Conservation (phyloP, 768 basidiomycete genomes). For the Pilatotrama ljubarskyi region DNA sequence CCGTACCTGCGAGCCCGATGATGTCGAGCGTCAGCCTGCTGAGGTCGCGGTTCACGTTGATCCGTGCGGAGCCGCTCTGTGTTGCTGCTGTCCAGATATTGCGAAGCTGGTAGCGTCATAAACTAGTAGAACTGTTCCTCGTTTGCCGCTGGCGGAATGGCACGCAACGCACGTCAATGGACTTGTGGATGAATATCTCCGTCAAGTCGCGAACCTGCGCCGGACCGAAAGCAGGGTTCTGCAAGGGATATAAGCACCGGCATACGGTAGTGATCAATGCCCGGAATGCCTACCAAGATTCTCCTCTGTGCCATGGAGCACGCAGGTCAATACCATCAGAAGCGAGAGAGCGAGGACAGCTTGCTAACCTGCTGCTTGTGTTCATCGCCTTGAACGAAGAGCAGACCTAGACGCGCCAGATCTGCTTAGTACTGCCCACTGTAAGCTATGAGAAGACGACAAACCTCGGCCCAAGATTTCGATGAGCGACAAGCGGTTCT, state of each 20-base stretch:
- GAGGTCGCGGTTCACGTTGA: constrained; percentile 38
- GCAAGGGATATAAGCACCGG: too few species aligned
- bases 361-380: constrained; percentile 41
- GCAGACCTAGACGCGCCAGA: too few species aligned
- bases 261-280: too few species aligned
- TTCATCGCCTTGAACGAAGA: constrained; percentile 19
- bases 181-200: constrained; percentile 57
- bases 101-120: constrained; percentile 17
- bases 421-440: too few species aligned
- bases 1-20: constrained; percentile 42
- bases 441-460: too few species aligned
- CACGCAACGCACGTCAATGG: constrained; percentile 48
- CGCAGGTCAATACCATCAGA: too few species aligned
- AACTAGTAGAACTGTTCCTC: too few species aligned
- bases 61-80: constrained; percentile 26
- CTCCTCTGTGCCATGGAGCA: too few species aligned
- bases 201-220: constrained; percentile 59
- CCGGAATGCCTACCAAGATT: too few species aligned
- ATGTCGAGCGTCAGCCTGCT: constrained; percentile 41
- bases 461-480: too few species aligned
- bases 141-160: too few species aligned
- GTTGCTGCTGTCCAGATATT: constrained; percentile 27
- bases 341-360: not conserved
- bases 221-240: constrained; percentile 72
- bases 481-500: too few species aligned